Percentiles rank a stretch among this genome's conserved stretches.
Evolutionary conservation across 2,329 filamentous ascomycete genomes (phyloP).

Genomic region (Knufia fluminis): DNA sequence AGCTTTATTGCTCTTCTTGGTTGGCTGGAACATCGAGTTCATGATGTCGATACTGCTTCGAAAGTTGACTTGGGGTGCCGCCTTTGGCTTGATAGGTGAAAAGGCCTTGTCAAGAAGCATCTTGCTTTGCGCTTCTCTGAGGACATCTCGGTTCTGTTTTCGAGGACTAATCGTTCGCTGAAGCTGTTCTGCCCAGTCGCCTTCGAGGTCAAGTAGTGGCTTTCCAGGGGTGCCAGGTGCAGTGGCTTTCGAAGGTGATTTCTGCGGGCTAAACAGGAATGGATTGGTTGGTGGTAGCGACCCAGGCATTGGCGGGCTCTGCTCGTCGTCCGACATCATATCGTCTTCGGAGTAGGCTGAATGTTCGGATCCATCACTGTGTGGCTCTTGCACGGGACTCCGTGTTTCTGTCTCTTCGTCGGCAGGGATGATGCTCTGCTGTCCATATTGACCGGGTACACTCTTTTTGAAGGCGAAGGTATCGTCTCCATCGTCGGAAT

Average conservation of each 20-base stretch:
- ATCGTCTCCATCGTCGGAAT: conserved; percentile 39
- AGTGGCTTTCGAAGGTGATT: conserved; percentile 18
- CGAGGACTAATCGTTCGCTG: conserved; percentile 88
- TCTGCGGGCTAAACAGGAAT: conserved; percentile 15
- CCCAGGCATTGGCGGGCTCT: conserved; percentile 61
- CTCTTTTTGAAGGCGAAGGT: conserved; percentile 49
- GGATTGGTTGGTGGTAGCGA: conserved; percentile 53
- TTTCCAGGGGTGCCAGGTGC: conserved; percentile 44
- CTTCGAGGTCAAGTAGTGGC: conserved; percentile 49
- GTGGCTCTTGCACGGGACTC: conserved; percentile 59
- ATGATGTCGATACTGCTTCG: conserved; percentile 88
- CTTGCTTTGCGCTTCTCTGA: conserved; percentile 56
- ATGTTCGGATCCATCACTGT: conserved; percentile 55
- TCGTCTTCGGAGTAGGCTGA: conserved; percentile 54
- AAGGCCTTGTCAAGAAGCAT: conserved; percentile 43
- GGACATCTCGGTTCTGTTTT: conserved; percentile 74
- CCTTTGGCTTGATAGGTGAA: conserved; percentile 22
- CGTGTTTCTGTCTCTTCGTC: conserved; percentile 68
- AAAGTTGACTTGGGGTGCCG: conserved; percentile 46
- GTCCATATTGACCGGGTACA: conserved; percentile 75
- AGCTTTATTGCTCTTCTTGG: conserved; percentile 46
- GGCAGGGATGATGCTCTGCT: conserved; percentile 38
- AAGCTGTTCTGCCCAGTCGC: conserved; percentile 89
- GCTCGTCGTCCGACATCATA: conserved; percentile 49
- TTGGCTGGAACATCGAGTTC: conserved; percentile 80